A percentile compares a stretch with the other conserved stretches of the same genome.
Conservation (phyloP, 305 asterid species). For the Plantago coronopus region DNA sequence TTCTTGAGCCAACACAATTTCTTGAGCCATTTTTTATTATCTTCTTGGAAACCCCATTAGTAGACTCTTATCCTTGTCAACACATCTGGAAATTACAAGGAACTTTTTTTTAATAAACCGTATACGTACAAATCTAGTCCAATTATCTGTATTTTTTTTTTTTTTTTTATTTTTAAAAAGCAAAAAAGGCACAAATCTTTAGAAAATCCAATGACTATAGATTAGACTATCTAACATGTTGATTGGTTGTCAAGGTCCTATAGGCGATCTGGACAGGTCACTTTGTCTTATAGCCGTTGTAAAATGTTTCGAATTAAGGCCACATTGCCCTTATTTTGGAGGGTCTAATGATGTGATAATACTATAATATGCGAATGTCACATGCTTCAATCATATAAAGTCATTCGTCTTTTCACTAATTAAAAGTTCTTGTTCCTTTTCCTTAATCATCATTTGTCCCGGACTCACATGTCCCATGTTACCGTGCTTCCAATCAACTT, state of each 20-base stretch:
- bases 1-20: too few species aligned
- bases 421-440: neutral
- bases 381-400: neutral
- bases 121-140: neutral
- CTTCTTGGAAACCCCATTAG: neutral
- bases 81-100: neutral
- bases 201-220: neutral
- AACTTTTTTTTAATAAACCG: neutral
- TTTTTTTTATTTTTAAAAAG: too few species aligned
- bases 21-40: too few species aligned
- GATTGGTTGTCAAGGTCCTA: constrained; percentile 12
- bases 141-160: neutral
- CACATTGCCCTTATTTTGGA: neutral
- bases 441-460: constrained; percentile 1
- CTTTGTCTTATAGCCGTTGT: constrained; percentile 20
- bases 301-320: constrained; percentile 12
- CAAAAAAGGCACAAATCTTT: neutral
- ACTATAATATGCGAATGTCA: neutral
- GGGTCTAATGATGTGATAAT: constrained; percentile 8
- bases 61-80: constrained; percentile 2
- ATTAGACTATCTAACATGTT: neutral
- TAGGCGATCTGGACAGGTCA: constrained; percentile 16
- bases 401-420: neutral
- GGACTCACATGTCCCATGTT: too few species aligned
- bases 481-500: too few species aligned